Evolutionary conservation across 768 basidiomycete species (phyloP).

Genomic region (Lactifluus subvellereus): DNA sequence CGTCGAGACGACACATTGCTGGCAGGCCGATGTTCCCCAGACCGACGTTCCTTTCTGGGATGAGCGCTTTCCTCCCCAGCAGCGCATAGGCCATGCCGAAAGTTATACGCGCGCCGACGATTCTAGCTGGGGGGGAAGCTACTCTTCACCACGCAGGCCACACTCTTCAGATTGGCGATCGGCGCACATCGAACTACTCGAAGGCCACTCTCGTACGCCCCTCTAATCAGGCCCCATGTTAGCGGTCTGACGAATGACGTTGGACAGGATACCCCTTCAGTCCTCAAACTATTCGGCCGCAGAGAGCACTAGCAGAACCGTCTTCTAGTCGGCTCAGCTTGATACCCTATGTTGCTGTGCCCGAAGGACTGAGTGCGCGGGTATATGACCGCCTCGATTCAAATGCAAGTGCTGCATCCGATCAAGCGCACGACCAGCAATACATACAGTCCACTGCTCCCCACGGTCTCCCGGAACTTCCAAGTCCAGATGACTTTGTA

Average conservation of each 20-base stretch:
- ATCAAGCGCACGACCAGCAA: not conserved
- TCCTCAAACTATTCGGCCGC: conserved; percentile 5
- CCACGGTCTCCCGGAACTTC: not conserved
- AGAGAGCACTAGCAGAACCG: conserved; percentile 14
- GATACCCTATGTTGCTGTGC: conserved; percentile 12
- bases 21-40: conserved; percentile 9
- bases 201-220: conserved; percentile 8
- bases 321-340: conserved; percentile 15
- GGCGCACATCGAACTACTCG: conserved; percentile 1
- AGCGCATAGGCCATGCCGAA: conserved; percentile 22
- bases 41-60: conserved; percentile 10
- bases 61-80: conserved; percentile 4
- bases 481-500: conserved; percentile 8
- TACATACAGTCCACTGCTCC: conserved; percentile 3
- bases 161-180: conserved; percentile 15
- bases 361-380: conserved; percentile 4
- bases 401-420: not conserved
- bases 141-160: not conserved
- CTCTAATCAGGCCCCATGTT: not conserved
- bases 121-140: not conserved
- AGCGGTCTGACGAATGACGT: not conserved
- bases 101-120: conserved; percentile 24
- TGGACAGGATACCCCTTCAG: conserved; percentile 1
- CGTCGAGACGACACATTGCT: conserved; percentile 1
- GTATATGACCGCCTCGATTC: conserved; percentile 1